A percentile compares a stretch with the other conserved stretches of the same genome.
phyloP scores from a whole-genome alignment of 2,329 filamentous ascomycete species.

The Ophiostoma sp. region DNA sequence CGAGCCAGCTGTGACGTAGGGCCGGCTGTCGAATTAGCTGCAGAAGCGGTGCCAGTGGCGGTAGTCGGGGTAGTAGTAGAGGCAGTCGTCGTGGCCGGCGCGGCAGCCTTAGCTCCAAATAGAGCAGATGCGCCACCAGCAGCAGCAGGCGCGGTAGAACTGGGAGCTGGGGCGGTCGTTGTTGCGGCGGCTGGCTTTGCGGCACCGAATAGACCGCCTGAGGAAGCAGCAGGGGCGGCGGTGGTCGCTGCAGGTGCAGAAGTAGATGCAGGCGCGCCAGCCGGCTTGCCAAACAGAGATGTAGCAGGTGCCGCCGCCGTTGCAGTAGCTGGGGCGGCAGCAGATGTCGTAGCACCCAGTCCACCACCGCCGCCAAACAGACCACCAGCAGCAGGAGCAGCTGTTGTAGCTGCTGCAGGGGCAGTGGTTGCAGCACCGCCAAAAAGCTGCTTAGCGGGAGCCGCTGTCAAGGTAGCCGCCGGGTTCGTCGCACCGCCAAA shows the following conservation, averaged over 20 bases:
- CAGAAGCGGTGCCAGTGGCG: constrained; percentile 28
- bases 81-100: constrained; percentile 32
- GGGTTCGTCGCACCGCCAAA: constrained; percentile 4
- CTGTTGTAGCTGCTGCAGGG: background rate
- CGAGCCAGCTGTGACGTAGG: constrained; percentile 80
- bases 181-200: constrained; percentile 4
- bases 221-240: constrained; percentile 6
- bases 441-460: background rate
- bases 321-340: background rate
- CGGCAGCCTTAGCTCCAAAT: constrained; percentile 24
- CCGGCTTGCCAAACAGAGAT: constrained; percentile 15
- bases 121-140: constrained; percentile 16
- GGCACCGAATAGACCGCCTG: constrained; percentile 16
- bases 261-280: constrained; percentile 8
- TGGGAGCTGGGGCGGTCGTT: constrained; percentile 1
- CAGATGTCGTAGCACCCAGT: background rate
- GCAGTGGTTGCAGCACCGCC: background rate
- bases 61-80: constrained; percentile 33
- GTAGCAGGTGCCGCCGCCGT: background rate
- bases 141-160: constrained; percentile 17
- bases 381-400: background rate
- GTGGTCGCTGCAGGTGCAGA: constrained; percentile 4
- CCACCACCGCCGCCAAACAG: background rate
- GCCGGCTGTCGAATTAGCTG: constrained; percentile 64
- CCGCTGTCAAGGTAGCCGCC: background rate